Percentiles rank a stretch among this genome's conserved stretches.
phyloP scores from a whole-genome alignment of 225 moss, liverwort and hornwort species.

The Polytrichum formosum region DNA sequence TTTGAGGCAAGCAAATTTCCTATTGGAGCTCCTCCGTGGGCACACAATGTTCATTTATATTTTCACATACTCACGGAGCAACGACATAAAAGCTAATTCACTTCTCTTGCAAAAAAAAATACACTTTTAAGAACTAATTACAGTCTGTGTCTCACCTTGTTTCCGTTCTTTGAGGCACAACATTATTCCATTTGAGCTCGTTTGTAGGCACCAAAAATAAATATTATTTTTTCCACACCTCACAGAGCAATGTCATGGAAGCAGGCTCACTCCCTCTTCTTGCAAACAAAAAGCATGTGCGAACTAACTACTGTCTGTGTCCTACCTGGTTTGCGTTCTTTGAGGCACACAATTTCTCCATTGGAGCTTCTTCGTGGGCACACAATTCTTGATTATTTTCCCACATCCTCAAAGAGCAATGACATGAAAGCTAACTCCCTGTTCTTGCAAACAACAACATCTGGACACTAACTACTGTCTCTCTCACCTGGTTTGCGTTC shows the following conservation, averaged over 20 bases:
- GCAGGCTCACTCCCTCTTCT: too few species aligned
- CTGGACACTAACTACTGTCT: background rate
- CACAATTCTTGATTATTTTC: background rate
- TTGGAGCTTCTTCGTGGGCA: too few species aligned
- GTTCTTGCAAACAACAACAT: background rate
- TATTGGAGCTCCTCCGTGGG: too few species aligned
- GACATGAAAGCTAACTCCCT: background rate
- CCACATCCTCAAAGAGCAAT: background rate
- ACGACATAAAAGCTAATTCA: background rate
- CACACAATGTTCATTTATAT: background rate
- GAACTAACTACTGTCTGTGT: too few species aligned
- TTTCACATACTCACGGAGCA: background rate
- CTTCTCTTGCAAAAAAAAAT: background rate
- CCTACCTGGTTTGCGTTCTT: too few species aligned
- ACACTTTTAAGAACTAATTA: background rate
- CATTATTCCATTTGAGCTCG: constrained; percentile 17
- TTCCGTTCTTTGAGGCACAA: constrained; percentile 15
- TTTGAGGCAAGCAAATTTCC: too few species aligned
- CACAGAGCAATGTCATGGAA: too few species aligned
- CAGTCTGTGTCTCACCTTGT: constrained; percentile 11
- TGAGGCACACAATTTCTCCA: too few species aligned
- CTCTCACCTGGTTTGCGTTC: constrained; percentile 21
- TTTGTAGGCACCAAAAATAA: constrained; percentile 9
- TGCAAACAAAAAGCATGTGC: too few species aligned
- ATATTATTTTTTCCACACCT: background rate